Conservation (phyloP, 305 asterid species). For the Coffea humblotiana region DNA sequence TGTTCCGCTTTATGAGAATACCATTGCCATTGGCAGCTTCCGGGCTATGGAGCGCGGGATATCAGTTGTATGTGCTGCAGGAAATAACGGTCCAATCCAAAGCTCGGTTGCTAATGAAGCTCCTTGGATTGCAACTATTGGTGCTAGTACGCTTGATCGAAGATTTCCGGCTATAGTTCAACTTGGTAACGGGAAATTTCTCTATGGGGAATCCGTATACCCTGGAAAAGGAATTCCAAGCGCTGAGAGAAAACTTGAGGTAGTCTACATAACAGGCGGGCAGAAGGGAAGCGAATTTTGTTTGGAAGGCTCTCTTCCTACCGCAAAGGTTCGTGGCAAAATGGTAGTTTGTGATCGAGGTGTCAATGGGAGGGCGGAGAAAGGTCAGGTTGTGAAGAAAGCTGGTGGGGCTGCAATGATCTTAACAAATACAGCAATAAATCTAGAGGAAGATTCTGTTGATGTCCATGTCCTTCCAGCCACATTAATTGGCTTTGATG, state of each 20-base stretch:
- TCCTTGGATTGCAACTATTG: slow-evolving; percentile 91
- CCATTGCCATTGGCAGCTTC: slow-evolving; percentile 84
- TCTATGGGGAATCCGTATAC: slow-evolving; percentile 83
- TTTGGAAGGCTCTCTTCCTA: slow-evolving; percentile 71
- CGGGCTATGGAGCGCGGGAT: slow-evolving; percentile 90
- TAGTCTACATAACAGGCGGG: slow-evolving; percentile 61
- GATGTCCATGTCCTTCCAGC: slow-evolving; percentile 88
- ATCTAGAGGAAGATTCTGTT: slow-evolving; percentile 81
- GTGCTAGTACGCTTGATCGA: slow-evolving; percentile 86
- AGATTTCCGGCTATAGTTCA: slow-evolving; percentile 75
- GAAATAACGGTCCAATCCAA: slow-evolving; percentile 77
- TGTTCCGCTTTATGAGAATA: slow-evolving; percentile 75
- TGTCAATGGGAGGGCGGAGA: slow-evolving; percentile 84
- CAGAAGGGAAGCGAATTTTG: slow-evolving; percentile 68
- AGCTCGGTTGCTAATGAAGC: slow-evolving; percentile 88
- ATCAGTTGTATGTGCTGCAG: slow-evolving; percentile 83
- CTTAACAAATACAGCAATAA: slow-evolving; percentile 69
- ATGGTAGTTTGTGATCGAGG: slow-evolving; percentile 88
- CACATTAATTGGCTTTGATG: slow-evolving; percentile 74
- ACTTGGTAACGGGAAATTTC: slow-evolving; percentile 57
- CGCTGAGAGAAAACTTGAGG: slow-evolving; percentile 52
- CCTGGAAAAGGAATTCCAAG: slow-evolving; percentile 50
- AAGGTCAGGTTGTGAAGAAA: slow-evolving; percentile 80
- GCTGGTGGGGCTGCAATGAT: slow-evolving; percentile 90
- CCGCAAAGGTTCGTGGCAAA: slow-evolving; percentile 57